These are phyloP conservation scores for Ilex asprella DNA, from an alignment of 257 asterid species.

Conservation along the genomic window DNA sequence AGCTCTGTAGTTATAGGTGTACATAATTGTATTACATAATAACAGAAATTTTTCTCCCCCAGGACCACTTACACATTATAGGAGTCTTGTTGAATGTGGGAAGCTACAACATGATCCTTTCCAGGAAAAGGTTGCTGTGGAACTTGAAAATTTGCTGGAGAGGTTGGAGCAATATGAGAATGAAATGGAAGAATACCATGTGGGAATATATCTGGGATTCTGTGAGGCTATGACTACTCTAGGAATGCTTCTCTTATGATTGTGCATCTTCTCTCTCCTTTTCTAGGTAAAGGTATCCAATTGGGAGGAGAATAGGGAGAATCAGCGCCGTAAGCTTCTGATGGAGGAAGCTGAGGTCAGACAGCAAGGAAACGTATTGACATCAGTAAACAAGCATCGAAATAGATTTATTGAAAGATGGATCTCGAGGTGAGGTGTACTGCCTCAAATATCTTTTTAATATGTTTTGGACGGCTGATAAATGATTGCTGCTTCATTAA, in stretches of 20 bases:
- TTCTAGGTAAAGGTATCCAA: slow-evolving; percentile 55
- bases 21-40: no score
- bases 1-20: no score
- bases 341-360: slow-evolving; percentile 71
- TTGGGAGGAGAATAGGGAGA: slow-evolving; percentile 80
- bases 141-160: slow-evolving; percentile 68
- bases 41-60: slow-evolving; percentile 11
- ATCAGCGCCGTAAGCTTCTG: slow-evolving; percentile 59
- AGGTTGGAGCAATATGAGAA: slow-evolving; percentile 79
- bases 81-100: slow-evolving; percentile 72
- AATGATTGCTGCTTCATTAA: slow-evolving; percentile 1
- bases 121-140: slow-evolving; percentile 82
- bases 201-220: slow-evolving; percentile 20
- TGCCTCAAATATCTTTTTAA: slow-evolving; percentile 1
- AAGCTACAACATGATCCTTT: slow-evolving; percentile 78
- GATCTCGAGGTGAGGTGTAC: slow-evolving; percentile 60
- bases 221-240: background rate
- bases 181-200: slow-evolving; percentile 88
- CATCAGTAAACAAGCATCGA: slow-evolving; percentile 39
- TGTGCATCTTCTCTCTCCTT: slow-evolving; percentile 13
- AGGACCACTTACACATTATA: slow-evolving; percentile 78
- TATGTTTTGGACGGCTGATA: background rate
- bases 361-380: slow-evolving; percentile 49
- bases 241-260: slow-evolving; percentile 12
- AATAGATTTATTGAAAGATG: slow-evolving; percentile 47